Evolutionary conservation across 2,329 filamentous ascomycete species (phyloP).

Genomic region (Scytalidium lignicola): DNA sequence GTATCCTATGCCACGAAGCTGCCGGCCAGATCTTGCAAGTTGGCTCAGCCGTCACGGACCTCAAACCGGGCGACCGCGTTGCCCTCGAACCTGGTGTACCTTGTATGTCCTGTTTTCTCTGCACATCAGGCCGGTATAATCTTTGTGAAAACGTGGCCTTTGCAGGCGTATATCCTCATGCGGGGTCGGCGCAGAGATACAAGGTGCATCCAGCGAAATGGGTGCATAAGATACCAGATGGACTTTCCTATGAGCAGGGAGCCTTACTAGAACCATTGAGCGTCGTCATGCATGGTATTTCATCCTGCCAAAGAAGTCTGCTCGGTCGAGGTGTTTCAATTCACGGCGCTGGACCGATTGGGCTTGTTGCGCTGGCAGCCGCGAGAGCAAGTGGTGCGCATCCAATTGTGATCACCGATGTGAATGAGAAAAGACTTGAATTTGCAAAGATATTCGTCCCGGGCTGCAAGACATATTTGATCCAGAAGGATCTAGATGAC

Average conservation of each 20-base stretch:
- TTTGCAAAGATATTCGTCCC: conserved; percentile 57
- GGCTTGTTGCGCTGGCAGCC: conserved; percentile 51
- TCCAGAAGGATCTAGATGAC: conserved; percentile 39
- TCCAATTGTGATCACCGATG: conserved; percentile 59
- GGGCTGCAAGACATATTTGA: conserved; percentile 46
- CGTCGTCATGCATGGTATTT: conserved; percentile 58
- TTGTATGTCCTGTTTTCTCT: conserved; percentile 55
- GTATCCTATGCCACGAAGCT: conserved; percentile 61
- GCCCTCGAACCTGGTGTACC: conserved; percentile 63
- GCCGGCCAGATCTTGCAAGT: conserved; percentile 54
- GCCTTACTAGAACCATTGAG: conserved; percentile 61
- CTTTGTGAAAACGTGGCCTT: conserved; percentile 59
- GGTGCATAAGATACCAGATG: conserved; percentile 50
- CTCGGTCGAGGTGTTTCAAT: conserved; percentile 52
- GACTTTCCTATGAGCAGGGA: conserved; percentile 51
- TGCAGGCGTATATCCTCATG: conserved; percentile 55
- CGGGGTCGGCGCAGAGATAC: conserved; percentile 56
- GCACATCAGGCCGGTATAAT: conserved; percentile 56
- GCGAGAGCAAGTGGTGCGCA: conserved; percentile 58
- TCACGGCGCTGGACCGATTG: conserved; percentile 60
- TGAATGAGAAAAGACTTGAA: conserved; percentile 48
- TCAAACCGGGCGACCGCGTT: conserved; percentile 55
- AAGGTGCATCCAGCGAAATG: conserved; percentile 57
- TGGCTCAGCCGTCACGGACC: conserved; percentile 46
- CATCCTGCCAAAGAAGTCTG: conserved; percentile 17